Conservation (phyloP, 331 rosid species). For the Prunus yedoensis region DNA sequence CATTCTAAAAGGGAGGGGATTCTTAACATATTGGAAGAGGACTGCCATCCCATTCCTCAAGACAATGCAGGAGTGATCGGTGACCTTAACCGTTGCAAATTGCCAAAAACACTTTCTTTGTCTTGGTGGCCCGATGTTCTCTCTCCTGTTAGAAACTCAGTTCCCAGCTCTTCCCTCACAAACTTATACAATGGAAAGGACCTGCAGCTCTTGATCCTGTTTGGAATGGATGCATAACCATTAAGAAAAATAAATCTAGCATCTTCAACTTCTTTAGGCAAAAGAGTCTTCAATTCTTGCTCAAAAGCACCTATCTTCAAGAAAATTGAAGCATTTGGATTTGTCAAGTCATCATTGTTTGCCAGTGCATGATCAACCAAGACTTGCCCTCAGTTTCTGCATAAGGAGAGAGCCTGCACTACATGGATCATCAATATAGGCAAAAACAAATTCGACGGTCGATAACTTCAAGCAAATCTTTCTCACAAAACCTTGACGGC, state of each 20-base stretch:
- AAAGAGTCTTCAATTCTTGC: slow-evolving; percentile 32
- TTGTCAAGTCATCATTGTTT: slow-evolving; percentile 18
- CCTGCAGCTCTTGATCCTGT: slow-evolving; percentile 2
- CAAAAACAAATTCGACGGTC: not conserved
- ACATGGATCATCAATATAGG: slow-evolving; percentile 36
- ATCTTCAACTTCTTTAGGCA: slow-evolving; percentile 38
- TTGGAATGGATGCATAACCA: slow-evolving; percentile 26
- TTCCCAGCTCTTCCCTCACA: not conserved
- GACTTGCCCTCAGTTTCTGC: slow-evolving; percentile 31
- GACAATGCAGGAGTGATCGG: not conserved
- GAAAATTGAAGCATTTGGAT: slow-evolving; percentile 17
- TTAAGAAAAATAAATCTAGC: slow-evolving; percentile 26
- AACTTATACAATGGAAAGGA: not conserved
- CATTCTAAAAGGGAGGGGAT: too few relatives aligned
- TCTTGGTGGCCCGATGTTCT: not conserved
- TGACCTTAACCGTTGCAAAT: not conserved
- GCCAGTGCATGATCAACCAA: not conserved
- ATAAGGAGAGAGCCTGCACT: slow-evolving; percentile 21
- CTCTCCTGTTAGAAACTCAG: not conserved
- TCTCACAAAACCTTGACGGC: slow-evolving; percentile 27
- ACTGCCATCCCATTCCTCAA: not conserved
- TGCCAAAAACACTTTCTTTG: not conserved
- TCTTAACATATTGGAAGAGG: not conserved
- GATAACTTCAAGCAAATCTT: slow-evolving; percentile 7
- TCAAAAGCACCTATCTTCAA: slow-evolving; percentile 34